phyloP scores from a whole-genome alignment of 2,329 filamentous ascomycete species.

The Penicillium hordei region DNA sequence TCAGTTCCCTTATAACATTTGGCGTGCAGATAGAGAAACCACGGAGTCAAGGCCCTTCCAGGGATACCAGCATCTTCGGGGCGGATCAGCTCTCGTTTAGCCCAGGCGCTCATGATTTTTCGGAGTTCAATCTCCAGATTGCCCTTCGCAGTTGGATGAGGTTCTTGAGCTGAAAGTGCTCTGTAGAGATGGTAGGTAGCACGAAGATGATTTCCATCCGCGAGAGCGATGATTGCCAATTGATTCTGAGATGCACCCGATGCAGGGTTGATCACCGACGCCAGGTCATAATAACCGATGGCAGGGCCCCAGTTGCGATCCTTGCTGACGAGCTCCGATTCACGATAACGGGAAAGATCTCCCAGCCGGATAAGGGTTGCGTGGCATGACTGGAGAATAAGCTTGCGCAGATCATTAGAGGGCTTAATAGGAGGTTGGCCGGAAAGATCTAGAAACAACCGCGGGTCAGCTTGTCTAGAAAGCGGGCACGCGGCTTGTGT shows the following conservation, averaged over 20 bases:
- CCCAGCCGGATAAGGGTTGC: conserved; percentile 81
- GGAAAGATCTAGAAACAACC: conserved; percentile 39
- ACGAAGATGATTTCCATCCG: conserved; percentile 74
- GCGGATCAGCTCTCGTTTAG: conserved; percentile 52
- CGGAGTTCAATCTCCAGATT: conserved; percentile 82
- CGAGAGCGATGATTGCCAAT: conserved; percentile 78
- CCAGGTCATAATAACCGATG: conserved; percentile 80
- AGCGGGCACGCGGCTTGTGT: not conserved
- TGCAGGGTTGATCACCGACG: conserved; percentile 72
- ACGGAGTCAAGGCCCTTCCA: conserved; percentile 65
- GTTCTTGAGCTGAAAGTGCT: conserved; percentile 70
- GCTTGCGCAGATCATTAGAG: conserved; percentile 53
- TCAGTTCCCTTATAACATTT: conserved; percentile 75
- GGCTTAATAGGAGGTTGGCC: conserved; percentile 49
- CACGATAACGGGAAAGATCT: conserved; percentile 84
- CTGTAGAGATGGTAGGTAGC: conserved; percentile 89
- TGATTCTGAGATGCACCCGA: conserved; percentile 87
- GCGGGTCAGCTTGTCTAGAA: conserved; percentile 5
- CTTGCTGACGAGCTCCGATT: conserved; percentile 68
- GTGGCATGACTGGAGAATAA: conserved; percentile 73
- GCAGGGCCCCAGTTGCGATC: conserved; percentile 76
- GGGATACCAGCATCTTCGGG: conserved; percentile 52
- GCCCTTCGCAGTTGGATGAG: conserved; percentile 69
- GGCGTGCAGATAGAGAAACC: conserved; percentile 85
- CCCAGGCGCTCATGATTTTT: conserved; percentile 60